These are phyloP conservation scores for Panaeolus cyanescens DNA, from an alignment of 768 basidiomycete genomes.

Conservation along the genomic window DNA sequence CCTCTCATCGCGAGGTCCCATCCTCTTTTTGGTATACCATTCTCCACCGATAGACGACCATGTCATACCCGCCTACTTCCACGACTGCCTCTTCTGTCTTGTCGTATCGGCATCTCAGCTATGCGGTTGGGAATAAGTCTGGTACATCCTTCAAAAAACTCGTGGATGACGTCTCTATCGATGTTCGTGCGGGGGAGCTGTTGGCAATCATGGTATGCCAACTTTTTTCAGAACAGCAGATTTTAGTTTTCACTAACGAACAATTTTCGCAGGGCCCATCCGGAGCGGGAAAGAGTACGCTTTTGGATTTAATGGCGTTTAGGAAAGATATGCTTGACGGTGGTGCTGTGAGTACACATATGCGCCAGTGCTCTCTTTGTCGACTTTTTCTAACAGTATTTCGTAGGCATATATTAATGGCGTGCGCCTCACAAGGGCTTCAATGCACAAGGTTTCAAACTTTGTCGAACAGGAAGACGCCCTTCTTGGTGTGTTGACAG, in stretches of 20 bases:
- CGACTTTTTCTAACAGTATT: neutral
- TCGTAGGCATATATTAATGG: constrained; percentile 36
- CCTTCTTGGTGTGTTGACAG: constrained; percentile 57
- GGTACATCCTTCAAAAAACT: constrained; percentile 24
- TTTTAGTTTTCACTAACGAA: no score
- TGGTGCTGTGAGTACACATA: constrained; percentile 27
- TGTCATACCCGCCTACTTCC: no score
- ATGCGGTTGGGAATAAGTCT: no score
- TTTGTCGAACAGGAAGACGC: constrained; percentile 67
- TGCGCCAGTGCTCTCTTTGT: no score
- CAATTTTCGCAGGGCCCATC: constrained; percentile 42
- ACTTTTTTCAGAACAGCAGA: no score
- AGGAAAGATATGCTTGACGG: constrained; percentile 32
- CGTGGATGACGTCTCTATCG: constrained; percentile 41
- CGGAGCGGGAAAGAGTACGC: constrained; percentile 50
- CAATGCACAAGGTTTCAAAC: constrained; percentile 42
- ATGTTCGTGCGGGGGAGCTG: constrained; percentile 39
- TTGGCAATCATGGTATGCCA: constrained; percentile 43
- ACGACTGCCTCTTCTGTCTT: no score
- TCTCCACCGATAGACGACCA: no score
- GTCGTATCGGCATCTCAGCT: no score
- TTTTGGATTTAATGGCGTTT: constrained; percentile 47
- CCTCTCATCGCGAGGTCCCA: no score
- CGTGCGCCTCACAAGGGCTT: constrained; percentile 17
- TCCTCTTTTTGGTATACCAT: no score